Conservation (phyloP, 495 filamentous ascomycete genomes). For the Schizothecium vesticola region DNA sequence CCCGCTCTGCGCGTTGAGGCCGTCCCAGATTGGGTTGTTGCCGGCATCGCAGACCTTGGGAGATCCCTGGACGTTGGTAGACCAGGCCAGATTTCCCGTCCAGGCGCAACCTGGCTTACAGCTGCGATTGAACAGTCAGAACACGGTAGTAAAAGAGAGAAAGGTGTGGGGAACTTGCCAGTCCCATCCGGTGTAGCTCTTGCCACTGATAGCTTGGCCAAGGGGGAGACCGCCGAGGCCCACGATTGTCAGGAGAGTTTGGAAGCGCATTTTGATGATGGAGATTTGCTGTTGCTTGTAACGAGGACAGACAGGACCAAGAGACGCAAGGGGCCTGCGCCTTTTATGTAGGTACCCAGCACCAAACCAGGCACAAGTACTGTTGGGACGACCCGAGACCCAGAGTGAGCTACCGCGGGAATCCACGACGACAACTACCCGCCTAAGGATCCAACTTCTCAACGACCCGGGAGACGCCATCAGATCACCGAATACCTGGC, state of each 20-base stretch:
- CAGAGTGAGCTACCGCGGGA: background rate
- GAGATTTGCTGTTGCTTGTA: background rate
- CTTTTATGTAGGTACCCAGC: background rate
- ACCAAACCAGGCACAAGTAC: background rate
- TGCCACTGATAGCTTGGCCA: slow-evolving; percentile 7
- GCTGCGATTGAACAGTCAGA: slow-evolving; percentile 3
- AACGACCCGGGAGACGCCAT: background rate
- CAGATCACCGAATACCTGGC: background rate
- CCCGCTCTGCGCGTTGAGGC: slow-evolving; percentile 3
- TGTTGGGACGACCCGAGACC: background rate
- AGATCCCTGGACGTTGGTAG: slow-evolving; percentile 1
- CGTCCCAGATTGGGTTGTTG: slow-evolving; percentile 10
- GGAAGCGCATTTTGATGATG: slow-evolving; percentile 9
- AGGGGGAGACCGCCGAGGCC: slow-evolving; percentile 1
- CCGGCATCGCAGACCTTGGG: slow-evolving; percentile 15
- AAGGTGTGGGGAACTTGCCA: background rate
- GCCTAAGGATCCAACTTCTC: background rate
- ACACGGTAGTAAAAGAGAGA: background rate
- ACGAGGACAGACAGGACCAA: background rate
- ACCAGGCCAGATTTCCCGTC: slow-evolving; percentile 8
- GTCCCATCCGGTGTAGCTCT: slow-evolving; percentile 19
- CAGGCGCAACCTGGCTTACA: slow-evolving; percentile 18
- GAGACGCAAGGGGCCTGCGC: background rate
- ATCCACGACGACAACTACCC: background rate
- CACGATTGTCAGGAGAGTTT: background rate